These are phyloP conservation scores for Candida maesae DNA, from an alignment of 805 yeast genomes.

Conservation along the genomic window DNA sequence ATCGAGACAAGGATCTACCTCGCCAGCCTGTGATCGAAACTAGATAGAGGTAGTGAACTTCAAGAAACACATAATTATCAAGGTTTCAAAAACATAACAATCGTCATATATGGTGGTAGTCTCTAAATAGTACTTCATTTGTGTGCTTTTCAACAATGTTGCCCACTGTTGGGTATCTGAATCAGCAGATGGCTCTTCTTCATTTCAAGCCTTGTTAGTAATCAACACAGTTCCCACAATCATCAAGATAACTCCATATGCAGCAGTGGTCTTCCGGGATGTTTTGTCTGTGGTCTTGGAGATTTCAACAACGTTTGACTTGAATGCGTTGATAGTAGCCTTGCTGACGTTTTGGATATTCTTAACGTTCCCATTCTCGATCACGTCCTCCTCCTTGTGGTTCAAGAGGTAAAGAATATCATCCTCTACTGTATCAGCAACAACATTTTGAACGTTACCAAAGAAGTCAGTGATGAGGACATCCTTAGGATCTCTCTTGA, in stretches of 20 bases:
- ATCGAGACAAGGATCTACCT: too few relatives aligned
- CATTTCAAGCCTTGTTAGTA: conserved; percentile 5
- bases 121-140: too few relatives aligned
- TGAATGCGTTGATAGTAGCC: conserved; percentile 18
- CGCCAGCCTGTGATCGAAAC: too few relatives aligned
- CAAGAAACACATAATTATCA: too few relatives aligned
- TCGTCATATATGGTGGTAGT: too few relatives aligned
- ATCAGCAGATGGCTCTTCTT: too few relatives aligned
- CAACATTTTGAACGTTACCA: conserved; percentile 83
- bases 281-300: background rate
- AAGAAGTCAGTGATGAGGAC: conserved; percentile 89
- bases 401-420: conserved; percentile 31
- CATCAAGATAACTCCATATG: conserved; percentile 7
- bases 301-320: conserved; percentile 15
- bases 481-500: conserved; percentile 57
- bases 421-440: conserved; percentile 56
- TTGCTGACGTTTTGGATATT: conserved; percentile 12
- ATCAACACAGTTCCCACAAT: conserved; percentile 1
- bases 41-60: too few relatives aligned
- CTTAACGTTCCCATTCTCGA: conserved; percentile 4
- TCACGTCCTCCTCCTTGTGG: conserved; percentile 10
- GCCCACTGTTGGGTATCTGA: too few relatives aligned
- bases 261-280: conserved; percentile 1
- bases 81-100: too few relatives aligned
- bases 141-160: too few relatives aligned